Evolutionary conservation across 495 filamentous ascomycete species (phyloP).

Genomic region (Neurospora sp.): DNA sequence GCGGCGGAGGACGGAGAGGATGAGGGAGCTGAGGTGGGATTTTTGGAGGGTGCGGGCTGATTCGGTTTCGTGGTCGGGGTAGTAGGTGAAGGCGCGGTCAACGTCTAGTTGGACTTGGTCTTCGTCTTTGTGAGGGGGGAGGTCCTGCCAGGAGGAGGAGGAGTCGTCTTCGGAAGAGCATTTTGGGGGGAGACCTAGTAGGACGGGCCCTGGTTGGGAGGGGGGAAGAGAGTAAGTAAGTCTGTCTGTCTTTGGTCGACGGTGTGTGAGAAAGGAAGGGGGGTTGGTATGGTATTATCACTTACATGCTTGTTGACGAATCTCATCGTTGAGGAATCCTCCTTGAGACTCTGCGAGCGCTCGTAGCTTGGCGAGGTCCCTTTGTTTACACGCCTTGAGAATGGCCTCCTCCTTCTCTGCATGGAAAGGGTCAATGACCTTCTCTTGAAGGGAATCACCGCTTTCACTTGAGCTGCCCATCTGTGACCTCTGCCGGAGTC

Average conservation of each 20-base stretch:
- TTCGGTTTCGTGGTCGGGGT: constrained; percentile 55
- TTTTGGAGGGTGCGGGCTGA: constrained; percentile 56
- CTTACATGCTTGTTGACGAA: constrained; percentile 79
- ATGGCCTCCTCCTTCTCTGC: constrained; percentile 33
- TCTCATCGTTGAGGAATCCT: constrained; percentile 70
- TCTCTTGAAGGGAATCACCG: constrained; percentile 6
- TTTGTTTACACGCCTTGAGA: constrained; percentile 53
- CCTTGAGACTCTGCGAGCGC: constrained; percentile 58
- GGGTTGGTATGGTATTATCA: constrained; percentile 10
- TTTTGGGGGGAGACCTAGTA: constrained; percentile 48
- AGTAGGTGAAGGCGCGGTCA: constrained; percentile 92
- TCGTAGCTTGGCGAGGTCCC: constrained; percentile 53
- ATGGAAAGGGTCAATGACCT: constrained; percentile 1
- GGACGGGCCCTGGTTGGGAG: constrained; percentile 55
- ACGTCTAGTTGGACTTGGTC: constrained; percentile 86
- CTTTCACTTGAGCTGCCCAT: constrained; percentile 7
- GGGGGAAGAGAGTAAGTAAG: background rate
- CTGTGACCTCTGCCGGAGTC: background rate
- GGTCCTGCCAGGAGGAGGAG: constrained; percentile 35
- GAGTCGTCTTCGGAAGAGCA: constrained; percentile 10
- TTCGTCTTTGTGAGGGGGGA: constrained; percentile 70
- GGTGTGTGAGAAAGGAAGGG: background rate
- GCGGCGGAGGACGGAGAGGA: constrained; percentile 62
- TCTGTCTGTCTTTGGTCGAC: background rate
- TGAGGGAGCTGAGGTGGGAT: constrained; percentile 60